These are phyloP conservation scores for Nitzschia palea DNA, from an alignment of 108 stramenopile genomes.

Conservation along the genomic window DNA sequence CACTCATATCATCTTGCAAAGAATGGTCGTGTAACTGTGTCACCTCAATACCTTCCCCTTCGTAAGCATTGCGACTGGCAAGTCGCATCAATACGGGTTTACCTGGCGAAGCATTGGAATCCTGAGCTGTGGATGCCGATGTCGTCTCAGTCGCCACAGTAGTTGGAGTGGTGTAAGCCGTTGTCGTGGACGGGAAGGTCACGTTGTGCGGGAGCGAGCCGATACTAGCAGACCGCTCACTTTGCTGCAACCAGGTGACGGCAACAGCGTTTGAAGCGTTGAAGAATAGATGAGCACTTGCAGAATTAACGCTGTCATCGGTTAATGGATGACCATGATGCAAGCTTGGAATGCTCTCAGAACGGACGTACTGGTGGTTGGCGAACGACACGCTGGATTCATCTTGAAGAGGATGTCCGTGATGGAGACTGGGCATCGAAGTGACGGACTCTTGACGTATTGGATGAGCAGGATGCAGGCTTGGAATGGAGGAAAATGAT, in stretches of 20 bases:
- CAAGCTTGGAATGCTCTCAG: slow-evolving; percentile 15
- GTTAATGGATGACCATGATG: slow-evolving; percentile 14
- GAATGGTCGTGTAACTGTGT: slow-evolving; percentile 12
- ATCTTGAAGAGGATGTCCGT: slow-evolving; percentile 22
- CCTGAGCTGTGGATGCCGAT: neutral
- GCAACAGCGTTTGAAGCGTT: neutral
- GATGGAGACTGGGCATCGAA: slow-evolving; percentile 34
- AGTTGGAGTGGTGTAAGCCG: neutral
- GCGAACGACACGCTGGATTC: slow-evolving; percentile 5
- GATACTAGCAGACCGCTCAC: neutral
- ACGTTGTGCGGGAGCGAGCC: neutral
- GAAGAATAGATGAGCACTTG: neutral
- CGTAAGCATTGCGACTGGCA: slow-evolving; percentile 35
- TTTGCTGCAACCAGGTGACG: neutral
- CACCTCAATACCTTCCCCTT: slow-evolving; percentile 59
- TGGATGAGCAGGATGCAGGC: slow-evolving; percentile 30
- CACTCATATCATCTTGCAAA: neutral
- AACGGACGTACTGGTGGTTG: neutral
- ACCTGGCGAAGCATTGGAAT: neutral
- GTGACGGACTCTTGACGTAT: slow-evolving; percentile 35
- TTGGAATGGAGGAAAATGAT: slow-evolving; percentile 30
- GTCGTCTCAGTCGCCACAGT: neutral
- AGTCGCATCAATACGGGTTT: slow-evolving; percentile 31
- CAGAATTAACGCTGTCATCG: neutral
- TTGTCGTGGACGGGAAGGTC: neutral